Percentiles rank a stretch among this genome's conserved stretches.
phyloP scores from a whole-genome alignment of 2,329 filamentous ascomycete genomes.

The Podosphaera aphanis region DNA sequence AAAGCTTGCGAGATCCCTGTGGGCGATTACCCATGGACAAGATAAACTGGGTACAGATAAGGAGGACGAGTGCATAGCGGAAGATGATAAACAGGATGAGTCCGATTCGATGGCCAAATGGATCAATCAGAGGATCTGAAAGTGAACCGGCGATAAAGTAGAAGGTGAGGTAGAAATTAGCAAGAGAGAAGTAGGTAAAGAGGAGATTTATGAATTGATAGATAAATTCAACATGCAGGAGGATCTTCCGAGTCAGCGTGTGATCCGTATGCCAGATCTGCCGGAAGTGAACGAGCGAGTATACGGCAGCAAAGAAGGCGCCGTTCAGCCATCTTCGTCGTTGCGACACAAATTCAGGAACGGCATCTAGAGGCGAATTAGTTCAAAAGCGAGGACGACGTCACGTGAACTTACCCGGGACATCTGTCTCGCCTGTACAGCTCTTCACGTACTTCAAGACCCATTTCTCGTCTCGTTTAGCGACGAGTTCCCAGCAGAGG shows the following conservation, averaged over 20 bases:
- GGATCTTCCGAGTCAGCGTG: conserved; percentile 63
- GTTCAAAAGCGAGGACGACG: no score
- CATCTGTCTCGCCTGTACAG: conserved; percentile 92
- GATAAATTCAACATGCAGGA: conserved; percentile 83
- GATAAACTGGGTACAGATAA: conserved; percentile 91
- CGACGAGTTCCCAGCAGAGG: conserved; percentile 82
- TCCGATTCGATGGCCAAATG: conserved; percentile 73
- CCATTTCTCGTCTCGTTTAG: conserved; percentile 86
- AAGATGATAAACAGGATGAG: conserved; percentile 68
- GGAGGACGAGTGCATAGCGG: conserved; percentile 61
- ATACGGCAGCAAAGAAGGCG: conserved; percentile 94
- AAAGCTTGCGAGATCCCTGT: conserved; percentile 81
- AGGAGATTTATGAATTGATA: conserved; percentile 83
- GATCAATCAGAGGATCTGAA: conserved; percentile 55
- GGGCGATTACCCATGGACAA: conserved; percentile 88
- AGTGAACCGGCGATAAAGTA: conserved; percentile 92
- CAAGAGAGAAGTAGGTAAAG: conserved; percentile 94
- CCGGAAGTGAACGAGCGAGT: conserved; percentile 82
- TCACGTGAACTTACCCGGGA: conserved; percentile 26
- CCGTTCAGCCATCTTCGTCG: conserved; percentile 93
- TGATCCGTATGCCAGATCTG: conserved; percentile 91
- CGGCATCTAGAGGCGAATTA: conserved; percentile 30
- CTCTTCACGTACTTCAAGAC: conserved; percentile 94
- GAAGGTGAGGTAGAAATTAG: conserved; percentile 97
- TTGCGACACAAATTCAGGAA: conserved; percentile 94